Conservation (phyloP, 805 yeast species). For the Candida railenensis region DNA sequence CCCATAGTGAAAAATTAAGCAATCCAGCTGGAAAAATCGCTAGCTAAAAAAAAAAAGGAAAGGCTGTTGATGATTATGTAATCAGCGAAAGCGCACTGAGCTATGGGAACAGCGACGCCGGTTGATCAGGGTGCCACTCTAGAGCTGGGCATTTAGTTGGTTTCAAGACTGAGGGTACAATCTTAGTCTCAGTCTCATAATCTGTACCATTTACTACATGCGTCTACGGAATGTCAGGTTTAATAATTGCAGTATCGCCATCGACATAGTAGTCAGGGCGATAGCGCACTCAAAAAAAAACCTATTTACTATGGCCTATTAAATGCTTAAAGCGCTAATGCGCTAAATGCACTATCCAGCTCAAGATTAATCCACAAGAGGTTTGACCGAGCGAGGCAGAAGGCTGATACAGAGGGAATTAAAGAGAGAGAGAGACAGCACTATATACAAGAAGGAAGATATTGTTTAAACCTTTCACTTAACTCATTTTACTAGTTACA, state of each 20-base stretch:
- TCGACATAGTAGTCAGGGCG: constrained; percentile 31
- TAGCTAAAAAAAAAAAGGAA: no score
- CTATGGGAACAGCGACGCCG: no score
- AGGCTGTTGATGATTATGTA: no score
- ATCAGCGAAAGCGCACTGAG: no score
- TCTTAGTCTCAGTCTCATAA: no score
- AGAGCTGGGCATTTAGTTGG: no score
- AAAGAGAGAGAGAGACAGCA: neutral
- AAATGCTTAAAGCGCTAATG: constrained; percentile 11
- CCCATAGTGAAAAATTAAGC: neutral
- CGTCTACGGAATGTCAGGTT: constrained; percentile 29
- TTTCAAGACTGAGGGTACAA: no score
- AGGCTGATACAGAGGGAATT: constrained; percentile 23
- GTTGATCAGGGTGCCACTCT: no score
- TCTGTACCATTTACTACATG: no score
- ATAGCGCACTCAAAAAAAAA: constrained; percentile 47
- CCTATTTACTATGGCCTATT: constrained; percentile 42
- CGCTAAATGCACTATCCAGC: constrained; percentile 35
- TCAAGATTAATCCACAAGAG: constrained; percentile 35
- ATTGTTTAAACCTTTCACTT: neutral
- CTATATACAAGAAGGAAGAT: neutral
- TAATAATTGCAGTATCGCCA: constrained; percentile 49
- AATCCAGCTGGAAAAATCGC: no score
- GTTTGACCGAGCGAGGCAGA: constrained; percentile 49
- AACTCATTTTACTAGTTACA: constrained; percentile 4